Base-by-base conservation (phyloP, 1,284 basidiomycete genomes). In the Pisolithus thermaeus region DNA sequence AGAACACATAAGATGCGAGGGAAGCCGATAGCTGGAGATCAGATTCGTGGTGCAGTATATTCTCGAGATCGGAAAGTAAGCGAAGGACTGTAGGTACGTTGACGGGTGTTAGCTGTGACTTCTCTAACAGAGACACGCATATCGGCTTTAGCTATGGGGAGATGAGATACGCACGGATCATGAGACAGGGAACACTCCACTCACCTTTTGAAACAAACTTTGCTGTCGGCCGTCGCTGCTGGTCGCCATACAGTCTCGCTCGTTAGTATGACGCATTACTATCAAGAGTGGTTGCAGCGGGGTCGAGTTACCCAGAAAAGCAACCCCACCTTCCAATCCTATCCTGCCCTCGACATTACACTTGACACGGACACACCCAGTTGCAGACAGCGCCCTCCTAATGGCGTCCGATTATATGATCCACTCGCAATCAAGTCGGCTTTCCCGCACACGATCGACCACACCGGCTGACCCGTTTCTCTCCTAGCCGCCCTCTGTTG, bases 341-440 rank as follows among this genome's bases (percentile, higher is more conserved):
- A 46, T 11, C 46, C 42, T 52, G 52, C 12, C 2, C 16, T n/a
- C 16, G 9, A 9, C 22, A 39, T 20, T 9, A 49, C 38, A 18
- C 27, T 25, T 25, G 23, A 5, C 23, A 25, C n/a, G n/a, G n/a
- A n/a, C 8, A 32, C 23, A 38, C 4, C 30, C 44, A 32, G 53
- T 41, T 9, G 47, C 55, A 1, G 63, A 64, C 38, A 70, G 73
- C 50, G 70, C 90, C 37, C 72, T 92, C 30, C 72, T 92, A 44
- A 75, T 92, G 38, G 90, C 92, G 64, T 90, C 87, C 3, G 1
- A 20, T 20, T 20, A 20, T 89, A 91, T 59, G 90, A 92, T 66
- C 91, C 88, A 1, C 92, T 92, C 69, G 88, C 89, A 8, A 78
- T 81, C 77, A 92, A 92, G 87, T 90, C 52, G 52, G 84, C 75